Evolutionary conservation across 306 rosid species (phyloP).

Genomic region (Alnus rubra): DNA sequence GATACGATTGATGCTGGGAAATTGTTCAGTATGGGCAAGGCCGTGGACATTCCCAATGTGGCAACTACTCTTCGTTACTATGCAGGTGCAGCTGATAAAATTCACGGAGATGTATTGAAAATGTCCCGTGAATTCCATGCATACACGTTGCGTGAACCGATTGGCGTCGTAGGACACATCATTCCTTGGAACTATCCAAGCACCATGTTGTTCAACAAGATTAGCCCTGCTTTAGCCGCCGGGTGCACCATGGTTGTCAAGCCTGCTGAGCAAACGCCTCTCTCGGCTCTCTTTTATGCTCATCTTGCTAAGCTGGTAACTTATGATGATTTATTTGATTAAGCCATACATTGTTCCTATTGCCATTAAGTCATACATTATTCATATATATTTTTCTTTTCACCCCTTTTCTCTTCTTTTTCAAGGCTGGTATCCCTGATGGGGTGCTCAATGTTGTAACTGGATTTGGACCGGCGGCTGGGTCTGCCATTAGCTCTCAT

Average conservation of each 20-base stretch:
- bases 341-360: too few relatives aligned
- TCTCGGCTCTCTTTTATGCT: slow-evolving; percentile 76
- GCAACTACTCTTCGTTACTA: slow-evolving; percentile 55
- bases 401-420: neutral
- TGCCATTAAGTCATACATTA: too few relatives aligned
- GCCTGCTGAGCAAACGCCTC: slow-evolving; percentile 93
- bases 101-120: slow-evolving; percentile 73
- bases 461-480: slow-evolving; percentile 79
- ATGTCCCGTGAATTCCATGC: slow-evolving; percentile 49
- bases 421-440: slow-evolving; percentile 86
- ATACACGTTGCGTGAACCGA: slow-evolving; percentile 71
- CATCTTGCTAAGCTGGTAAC: slow-evolving; percentile 71
- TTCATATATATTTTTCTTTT: too few relatives aligned
- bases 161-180: slow-evolving; percentile 82
- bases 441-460: slow-evolving; percentile 85
- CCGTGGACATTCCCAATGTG: slow-evolving; percentile 49
- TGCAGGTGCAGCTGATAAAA: slow-evolving; percentile 92
- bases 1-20: slow-evolving; percentile 76
- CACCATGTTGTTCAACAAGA: slow-evolving; percentile 52
- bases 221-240: slow-evolving; percentile 73
- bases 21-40: slow-evolving; percentile 41
- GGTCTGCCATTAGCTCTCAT: slow-evolving; percentile 70
- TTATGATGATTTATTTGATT: neutral
- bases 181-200: slow-evolving; percentile 87
- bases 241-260: slow-evolving; percentile 88